Base-by-base conservation (phyloP, 768 basidiomycete genomes). In the Termitomyces sp. region DNA sequence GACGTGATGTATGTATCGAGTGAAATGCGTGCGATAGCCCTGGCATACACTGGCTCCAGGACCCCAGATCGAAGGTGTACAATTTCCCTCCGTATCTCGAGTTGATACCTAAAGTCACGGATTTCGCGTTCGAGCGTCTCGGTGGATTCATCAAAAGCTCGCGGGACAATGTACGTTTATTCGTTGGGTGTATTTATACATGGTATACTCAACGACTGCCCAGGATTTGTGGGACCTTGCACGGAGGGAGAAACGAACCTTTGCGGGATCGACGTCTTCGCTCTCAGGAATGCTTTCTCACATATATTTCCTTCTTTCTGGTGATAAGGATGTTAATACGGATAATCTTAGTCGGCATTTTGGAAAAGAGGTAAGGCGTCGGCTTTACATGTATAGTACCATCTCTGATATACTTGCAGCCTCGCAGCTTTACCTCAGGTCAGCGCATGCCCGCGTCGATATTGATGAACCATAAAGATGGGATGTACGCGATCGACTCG, bases 231-330 rank as follows among this genome's bases (percentile, higher is more conserved):
- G 78, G 59, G 64, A 66, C 10, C 72, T 96, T 14, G 88, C 90
- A 1, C 76, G 80, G 62, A 69, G 73, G 43, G 78, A 91, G 59
- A 71, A 79, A 0, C 81, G 82, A 43, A 76, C 66, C 27, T 97
- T 91, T 68, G 83, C 83, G 2, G 96, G 95, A 4, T 95, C 93
- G 3, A 98, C 95, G 0, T 96, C 94, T 8, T 94, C 93, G 1
- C 71, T 97, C 52, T 88, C 93, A 0, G 87, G 89, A 36, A 84
- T 95, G 65, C 77, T 97, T 43, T 79, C 84, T 44, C 94, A 98
- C 48, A 84, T 96, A 18, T 98, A 97, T 68, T 93, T 93, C 67
- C 78, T 94, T 18, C 76, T 97, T 5, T 94, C 92, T 24, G 82
- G 82, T 20, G 81, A 87, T 62, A 88, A 84, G 65, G 71, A 73